Conservation (phyloP, 192 early-diverging fungal genomes). For the Entomortierella parvispora region DNA sequence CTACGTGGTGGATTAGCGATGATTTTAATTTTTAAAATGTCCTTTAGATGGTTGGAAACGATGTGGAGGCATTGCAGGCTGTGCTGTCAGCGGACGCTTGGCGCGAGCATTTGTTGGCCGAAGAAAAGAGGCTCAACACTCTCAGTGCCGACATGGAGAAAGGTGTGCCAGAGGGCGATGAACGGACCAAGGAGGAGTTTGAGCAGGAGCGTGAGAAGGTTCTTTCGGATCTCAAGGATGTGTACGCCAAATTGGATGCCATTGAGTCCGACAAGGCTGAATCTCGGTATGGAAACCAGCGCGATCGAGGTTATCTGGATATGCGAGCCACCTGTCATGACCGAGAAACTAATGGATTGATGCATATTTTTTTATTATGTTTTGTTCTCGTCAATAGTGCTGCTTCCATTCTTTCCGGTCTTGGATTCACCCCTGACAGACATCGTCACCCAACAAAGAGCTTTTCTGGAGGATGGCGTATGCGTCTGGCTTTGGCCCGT, state of each 20-base stretch:
- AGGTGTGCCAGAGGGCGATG: slow-evolving; percentile 59
- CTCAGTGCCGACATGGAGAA: slow-evolving; percentile 64
- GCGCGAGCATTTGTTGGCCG: slow-evolving; percentile 88
- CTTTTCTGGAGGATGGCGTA: slow-evolving; percentile 99
- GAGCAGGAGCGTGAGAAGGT: slow-evolving; percentile 47
- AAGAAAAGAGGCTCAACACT: slow-evolving; percentile 77
- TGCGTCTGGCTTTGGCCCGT: slow-evolving; percentile 96
- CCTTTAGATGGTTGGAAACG: slow-evolving; percentile 86
- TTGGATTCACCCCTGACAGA: slow-evolving; percentile 86
- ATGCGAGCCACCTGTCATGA: too few species aligned
- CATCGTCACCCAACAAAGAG: slow-evolving; percentile 90
- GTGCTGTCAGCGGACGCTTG: slow-evolving; percentile 95
- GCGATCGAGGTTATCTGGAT: neutral
- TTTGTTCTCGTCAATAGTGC: too few species aligned
- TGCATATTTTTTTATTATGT: too few species aligned
- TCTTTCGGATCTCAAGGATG: slow-evolving; percentile 71
- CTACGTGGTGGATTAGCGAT: neutral
- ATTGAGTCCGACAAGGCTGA: slow-evolving; percentile 99
- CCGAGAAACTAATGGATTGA: too few species aligned
- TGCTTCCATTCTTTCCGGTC: slow-evolving; percentile 94
- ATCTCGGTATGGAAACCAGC: slow-evolving; percentile 69
- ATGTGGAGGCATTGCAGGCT: slow-evolving; percentile 84
- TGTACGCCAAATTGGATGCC: slow-evolving; percentile 88
- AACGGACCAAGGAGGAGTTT: slow-evolving; percentile 58
- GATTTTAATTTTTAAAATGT: neutral